Evolutionary conservation across 179 eudicot genomes (phyloP), one percentile per base, ranked within the genome.

Genomic region (Silene vulgaris): DNA sequence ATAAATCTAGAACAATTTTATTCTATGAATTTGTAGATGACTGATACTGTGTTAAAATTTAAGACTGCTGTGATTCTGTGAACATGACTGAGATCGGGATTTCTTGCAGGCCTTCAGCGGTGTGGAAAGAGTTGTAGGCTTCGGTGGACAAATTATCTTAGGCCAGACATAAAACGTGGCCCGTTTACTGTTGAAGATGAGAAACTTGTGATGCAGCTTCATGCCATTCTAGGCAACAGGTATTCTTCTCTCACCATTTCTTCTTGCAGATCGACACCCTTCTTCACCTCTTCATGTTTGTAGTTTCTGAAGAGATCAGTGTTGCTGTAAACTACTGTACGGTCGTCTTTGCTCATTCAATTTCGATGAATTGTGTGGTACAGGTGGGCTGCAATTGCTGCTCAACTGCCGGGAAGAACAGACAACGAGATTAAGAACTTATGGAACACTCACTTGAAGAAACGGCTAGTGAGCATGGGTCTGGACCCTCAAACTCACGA

Each of bases 101-200:
- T 65, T 64, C 11, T 29, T 70, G 17, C 56, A 92, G 98, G 97
- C 57, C 98, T 93, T 29, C 90, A 85, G 73, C 92, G 98, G 0
- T 93, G 98, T 74, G 98, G 98, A 77, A 93, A 93, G 88, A 93
- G 98, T 82, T 93, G 98, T 74, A 85, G 97, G 21, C 91, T 93
- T 32, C 85, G 98, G 8, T 93, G 98, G 98, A 86, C 91, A 29
- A 93, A 93, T 80, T 93, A 93, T 73, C 93, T 93, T 1, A 83
- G 96, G 83, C 96, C 97, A 21, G 93, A 93, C 77, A 93, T 93
- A 8, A 91, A 88, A 76, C 98, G 98, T 23, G 97, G 98, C 14
- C 97, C 98, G 8, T 93, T 91, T 77, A 93, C 83, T 70, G 82
- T 83, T 9, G 97, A 93, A 56, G 98, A 93, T 67, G 95, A 93